phyloP scores from a whole-genome alignment of 345 rosid species.

The Populus davidiana region DNA sequence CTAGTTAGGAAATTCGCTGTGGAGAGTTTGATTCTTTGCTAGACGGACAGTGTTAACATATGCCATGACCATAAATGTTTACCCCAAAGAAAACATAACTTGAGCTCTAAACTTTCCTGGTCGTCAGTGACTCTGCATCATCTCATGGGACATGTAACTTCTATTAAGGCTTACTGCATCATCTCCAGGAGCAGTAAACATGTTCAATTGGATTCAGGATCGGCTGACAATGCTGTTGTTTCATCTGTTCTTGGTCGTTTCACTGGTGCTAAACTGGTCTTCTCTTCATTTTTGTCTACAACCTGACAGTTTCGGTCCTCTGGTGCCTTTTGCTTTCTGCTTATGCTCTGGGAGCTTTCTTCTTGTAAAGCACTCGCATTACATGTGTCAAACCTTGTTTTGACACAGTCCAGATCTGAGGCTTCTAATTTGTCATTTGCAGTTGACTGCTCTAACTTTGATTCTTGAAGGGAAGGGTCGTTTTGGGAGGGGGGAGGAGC shows the following conservation, averaged over 20 bases:
- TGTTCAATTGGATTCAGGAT: conserved; percentile 11
- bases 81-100: not conserved
- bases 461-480: conserved; percentile 22
- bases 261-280: conserved; percentile 15
- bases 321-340: conserved; percentile 11
- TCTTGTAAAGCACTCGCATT: not conserved
- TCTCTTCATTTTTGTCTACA: conserved; percentile 1
- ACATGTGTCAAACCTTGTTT: not conserved
- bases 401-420: conserved; percentile 5
- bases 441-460: conserved; percentile 17
- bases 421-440: conserved; percentile 21
- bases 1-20: not conserved
- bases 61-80: too few species aligned
- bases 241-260: conserved; percentile 44
- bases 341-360: conserved; percentile 11
- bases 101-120: not conserved
- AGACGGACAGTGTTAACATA: not conserved
- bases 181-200: not conserved
- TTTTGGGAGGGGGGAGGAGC: conserved; percentile 34
- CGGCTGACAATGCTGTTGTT: conserved; percentile 2
- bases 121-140: not conserved
- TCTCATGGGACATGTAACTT: not conserved
- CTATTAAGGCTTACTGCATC: not conserved
- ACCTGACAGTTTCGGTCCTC: conserved; percentile 4
- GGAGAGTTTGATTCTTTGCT: conserved; percentile 2